Percentiles rank a stretch among this genome's conserved stretches.
These are phyloP conservation scores for Fraxinus quadrangulata DNA, from an alignment of 257 asterid genomes.

Conservation along the genomic window DNA sequence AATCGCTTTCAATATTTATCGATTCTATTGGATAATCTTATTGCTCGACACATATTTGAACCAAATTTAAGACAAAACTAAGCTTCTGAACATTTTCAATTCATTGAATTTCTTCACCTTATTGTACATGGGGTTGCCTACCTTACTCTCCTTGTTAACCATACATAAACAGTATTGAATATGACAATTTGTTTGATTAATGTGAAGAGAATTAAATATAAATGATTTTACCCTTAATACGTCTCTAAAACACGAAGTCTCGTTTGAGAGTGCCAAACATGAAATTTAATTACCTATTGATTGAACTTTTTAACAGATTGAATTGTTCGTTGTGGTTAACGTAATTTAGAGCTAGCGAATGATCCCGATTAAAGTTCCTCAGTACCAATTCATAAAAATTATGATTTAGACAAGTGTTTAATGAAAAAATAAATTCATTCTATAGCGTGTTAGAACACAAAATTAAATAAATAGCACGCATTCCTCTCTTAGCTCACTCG, in stretches of 20 bases:
- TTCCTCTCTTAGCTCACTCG: not conserved
- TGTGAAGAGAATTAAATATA: not conserved
- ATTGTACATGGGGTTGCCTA: not conserved
- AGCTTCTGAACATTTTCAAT: not conserved
- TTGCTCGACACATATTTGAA: not conserved
- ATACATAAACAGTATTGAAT: not conserved
- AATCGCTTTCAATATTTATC: not conserved
- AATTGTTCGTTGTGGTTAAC: too few relatives aligned
- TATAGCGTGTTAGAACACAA: too few relatives aligned
- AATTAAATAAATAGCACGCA: too few relatives aligned
- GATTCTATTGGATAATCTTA: not conserved
- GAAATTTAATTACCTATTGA: too few relatives aligned
- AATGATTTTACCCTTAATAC: too few relatives aligned
- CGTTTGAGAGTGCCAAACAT: too few relatives aligned
- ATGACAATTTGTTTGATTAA: not conserved
- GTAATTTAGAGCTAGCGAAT: too few relatives aligned
- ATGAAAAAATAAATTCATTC: not conserved
- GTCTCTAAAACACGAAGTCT: too few relatives aligned
- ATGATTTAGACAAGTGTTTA: too few relatives aligned
- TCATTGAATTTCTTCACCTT: not conserved
- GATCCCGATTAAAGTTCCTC: too few relatives aligned
- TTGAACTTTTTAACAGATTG: too few relatives aligned
- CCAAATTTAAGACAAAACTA: not conserved
- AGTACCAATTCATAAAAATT: too few relatives aligned
- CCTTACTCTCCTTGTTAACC: not conserved